A percentile compares a stretch with the other conserved stretches of the same genome.
These are phyloP conservation scores for Pelargonium australe DNA, from an alignment of 441 rosid genomes.

Conservation along the genomic window DNA sequence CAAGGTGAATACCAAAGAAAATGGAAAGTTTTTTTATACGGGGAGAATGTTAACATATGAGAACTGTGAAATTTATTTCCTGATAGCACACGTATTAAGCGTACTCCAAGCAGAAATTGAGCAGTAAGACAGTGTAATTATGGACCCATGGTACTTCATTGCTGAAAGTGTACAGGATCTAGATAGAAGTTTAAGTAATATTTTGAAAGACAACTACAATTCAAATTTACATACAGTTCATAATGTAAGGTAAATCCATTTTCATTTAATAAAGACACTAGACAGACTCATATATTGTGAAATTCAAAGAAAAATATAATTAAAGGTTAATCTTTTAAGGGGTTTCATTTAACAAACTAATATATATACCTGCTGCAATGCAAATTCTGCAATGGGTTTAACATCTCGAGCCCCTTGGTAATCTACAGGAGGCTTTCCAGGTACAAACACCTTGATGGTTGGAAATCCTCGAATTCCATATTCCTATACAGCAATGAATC, in stretches of 20 bases:
- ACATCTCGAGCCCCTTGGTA: conserved; percentile 95
- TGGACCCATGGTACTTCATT: conserved; percentile 1
- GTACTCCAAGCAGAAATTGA: not conserved
- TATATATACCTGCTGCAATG: conserved; percentile 66
- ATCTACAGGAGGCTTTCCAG: conserved; percentile 90
- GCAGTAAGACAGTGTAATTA: not conserved
- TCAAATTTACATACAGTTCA: not conserved
- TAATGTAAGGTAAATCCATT: not conserved
- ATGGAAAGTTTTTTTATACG: not conserved
- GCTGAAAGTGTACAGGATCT: not conserved
- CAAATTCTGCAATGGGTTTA: conserved; percentile 84
- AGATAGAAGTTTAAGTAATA: not conserved
- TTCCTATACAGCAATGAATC: conserved; percentile 47
- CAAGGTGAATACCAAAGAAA: not conserved
- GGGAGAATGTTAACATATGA: not conserved
- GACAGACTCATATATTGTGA: not conserved
- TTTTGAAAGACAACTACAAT: not conserved
- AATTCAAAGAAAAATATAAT: not conserved
- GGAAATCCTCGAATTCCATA: conserved; percentile 94
- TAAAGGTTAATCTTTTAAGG: not conserved
- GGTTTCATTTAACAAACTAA: conserved; percentile 5
- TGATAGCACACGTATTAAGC: not conserved
- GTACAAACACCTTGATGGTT: conserved; percentile 83
- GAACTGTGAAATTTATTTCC: not conserved
- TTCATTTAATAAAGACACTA: not conserved